Conservation (phyloP, 1,139 yeast genomes). For the Petasospora fabianii region DNA sequence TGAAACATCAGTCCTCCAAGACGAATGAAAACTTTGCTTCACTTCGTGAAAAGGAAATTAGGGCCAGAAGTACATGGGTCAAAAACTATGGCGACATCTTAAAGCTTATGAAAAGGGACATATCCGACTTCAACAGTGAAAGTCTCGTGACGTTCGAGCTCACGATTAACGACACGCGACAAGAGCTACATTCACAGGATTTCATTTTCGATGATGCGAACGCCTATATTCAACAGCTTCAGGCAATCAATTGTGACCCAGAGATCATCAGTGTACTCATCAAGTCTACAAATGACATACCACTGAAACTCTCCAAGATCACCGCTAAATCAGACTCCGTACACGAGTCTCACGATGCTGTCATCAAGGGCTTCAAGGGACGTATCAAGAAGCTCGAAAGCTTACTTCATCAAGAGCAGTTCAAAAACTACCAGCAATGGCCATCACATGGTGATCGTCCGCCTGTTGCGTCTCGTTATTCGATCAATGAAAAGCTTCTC, state of each 20-base stretch:
- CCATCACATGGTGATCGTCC: conserved; percentile 33
- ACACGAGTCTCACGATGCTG: conserved; percentile 23
- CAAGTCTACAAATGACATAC: conserved; percentile 45
- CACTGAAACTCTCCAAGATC: conserved; percentile 29
- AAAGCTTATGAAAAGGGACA: conserved; percentile 30
- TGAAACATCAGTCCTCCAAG: conserved; percentile 46
- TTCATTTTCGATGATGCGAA: conserved; percentile 32
- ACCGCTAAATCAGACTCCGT: background rate
- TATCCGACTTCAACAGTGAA: conserved; percentile 27
- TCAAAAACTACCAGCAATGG: conserved; percentile 56
- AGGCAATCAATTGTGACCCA: conserved; percentile 25
- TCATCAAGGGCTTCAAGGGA: conserved; percentile 52
- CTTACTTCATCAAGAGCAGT: conserved; percentile 62
- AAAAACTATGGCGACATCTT: conserved; percentile 52
- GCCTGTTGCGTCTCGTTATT: conserved; percentile 15
- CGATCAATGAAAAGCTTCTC: conserved; percentile 10
- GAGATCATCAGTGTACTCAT: conserved; percentile 42
- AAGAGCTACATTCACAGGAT: conserved; percentile 13
- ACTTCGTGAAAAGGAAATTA: conserved; percentile 55
- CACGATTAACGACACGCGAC: conserved; percentile 31
- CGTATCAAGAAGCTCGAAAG: conserved; percentile 64
- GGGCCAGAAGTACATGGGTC: conserved; percentile 60
- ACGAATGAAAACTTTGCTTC: conserved; percentile 59
- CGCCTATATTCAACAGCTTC: conserved; percentile 33
- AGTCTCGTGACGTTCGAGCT: conserved; percentile 42